Evolutionary conservation across 441 rosid genomes (phyloP).

Genomic region (Omphalea diandra): DNA sequence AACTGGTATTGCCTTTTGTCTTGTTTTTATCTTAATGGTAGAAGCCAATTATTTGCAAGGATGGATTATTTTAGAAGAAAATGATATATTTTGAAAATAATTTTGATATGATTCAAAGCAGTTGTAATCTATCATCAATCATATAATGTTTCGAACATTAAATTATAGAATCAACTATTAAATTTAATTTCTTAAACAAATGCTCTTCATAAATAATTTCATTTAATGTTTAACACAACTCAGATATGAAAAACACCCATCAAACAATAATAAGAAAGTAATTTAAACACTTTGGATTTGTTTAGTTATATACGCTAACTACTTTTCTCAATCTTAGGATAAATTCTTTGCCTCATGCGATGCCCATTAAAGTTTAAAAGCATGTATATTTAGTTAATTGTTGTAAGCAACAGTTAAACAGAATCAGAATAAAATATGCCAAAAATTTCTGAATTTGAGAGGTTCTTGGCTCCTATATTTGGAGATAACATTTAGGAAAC

Average conservation of each 20-base stretch:
- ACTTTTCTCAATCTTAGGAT: slow-evolving; percentile 3
- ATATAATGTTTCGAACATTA: background rate
- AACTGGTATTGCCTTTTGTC: slow-evolving; percentile 1
- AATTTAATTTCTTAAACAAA: too few species aligned
- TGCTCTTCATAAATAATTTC: background rate
- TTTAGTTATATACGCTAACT: background rate
- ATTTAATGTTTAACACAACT: too few species aligned
- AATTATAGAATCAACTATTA: background rate
- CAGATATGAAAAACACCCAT: too few species aligned
- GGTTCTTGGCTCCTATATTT: background rate
- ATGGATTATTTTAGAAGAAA: background rate
- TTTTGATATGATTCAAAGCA: background rate
- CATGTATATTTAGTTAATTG: background rate
- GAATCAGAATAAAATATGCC: background rate
- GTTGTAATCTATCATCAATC: background rate
- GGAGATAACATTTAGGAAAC: slow-evolving; percentile 1
- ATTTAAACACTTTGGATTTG: slow-evolving; percentile 6
- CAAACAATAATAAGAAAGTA: background rate
- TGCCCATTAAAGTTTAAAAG: slow-evolving; percentile 13
- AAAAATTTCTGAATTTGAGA: slow-evolving; percentile 6
- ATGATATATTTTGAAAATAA: background rate
- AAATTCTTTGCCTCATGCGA: slow-evolving; percentile 18
- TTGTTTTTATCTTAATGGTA: background rate
- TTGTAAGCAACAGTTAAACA: background rate
- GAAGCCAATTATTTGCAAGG: slow-evolving; percentile 1